phyloP scores from a whole-genome alignment of 371 early-diverging fungal genomes.

The Mucor mucedo region DNA sequence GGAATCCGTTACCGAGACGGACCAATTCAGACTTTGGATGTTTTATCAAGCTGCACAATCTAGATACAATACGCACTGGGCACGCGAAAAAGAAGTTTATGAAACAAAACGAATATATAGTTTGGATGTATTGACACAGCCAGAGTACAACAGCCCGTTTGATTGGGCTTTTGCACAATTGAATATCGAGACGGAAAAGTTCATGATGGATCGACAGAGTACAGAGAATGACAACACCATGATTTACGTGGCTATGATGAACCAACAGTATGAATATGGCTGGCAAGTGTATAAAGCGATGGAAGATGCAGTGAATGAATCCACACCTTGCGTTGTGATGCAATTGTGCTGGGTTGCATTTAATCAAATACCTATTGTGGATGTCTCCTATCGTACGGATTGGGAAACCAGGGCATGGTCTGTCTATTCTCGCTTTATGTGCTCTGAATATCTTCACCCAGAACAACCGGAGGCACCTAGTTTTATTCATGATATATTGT shows the following conservation, averaged over 20 bases:
- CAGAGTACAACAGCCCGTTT: slow-evolving; percentile 11
- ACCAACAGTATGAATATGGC: slow-evolving; percentile 43
- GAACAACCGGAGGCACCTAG: slow-evolving; percentile 41
- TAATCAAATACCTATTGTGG: slow-evolving; percentile 10
- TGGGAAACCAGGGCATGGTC: slow-evolving; percentile 49
- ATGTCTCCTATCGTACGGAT: slow-evolving; percentile 30
- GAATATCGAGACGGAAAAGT: slow-evolving; percentile 18
- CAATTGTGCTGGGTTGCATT: slow-evolving; percentile 46
- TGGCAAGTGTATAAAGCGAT: slow-evolving; percentile 44
- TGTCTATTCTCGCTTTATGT: slow-evolving; percentile 47
- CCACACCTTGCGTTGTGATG: slow-evolving; percentile 42
- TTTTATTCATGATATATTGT: slow-evolving; percentile 41
- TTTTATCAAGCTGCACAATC: slow-evolving; percentile 39
- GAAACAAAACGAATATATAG: slow-evolving; percentile 24
- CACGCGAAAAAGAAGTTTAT: slow-evolving; percentile 23
- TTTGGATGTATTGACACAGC: not conserved
- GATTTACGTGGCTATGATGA: slow-evolving; percentile 34
- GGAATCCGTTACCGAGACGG: slow-evolving; percentile 38
- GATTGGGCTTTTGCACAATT: slow-evolving; percentile 33
- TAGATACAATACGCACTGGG: slow-evolving; percentile 31
- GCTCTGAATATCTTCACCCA: slow-evolving; percentile 41
- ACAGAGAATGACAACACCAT: slow-evolving; percentile 45
- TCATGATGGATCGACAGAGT: slow-evolving; percentile 20
- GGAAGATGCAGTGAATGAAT: slow-evolving; percentile 35
- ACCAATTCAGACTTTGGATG: slow-evolving; percentile 40